These are phyloP conservation scores for Tylopilus sp. DNA, from an alignment of 768 basidiomycete genomes.

Conservation along the genomic window DNA sequence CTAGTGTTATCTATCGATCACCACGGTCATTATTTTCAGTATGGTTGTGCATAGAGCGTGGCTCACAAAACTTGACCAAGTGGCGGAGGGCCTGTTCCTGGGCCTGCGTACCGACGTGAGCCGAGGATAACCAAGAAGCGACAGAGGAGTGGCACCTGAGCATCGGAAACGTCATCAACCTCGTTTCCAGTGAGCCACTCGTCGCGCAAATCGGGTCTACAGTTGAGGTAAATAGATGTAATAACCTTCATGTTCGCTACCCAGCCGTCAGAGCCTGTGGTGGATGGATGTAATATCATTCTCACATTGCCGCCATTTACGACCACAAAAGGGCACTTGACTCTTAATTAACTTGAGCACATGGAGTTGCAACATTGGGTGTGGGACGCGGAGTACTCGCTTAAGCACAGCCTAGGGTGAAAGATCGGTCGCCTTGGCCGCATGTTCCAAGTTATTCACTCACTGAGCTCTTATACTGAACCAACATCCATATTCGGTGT, in stretches of 20 bases:
- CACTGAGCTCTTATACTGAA: slow-evolving; percentile 97
- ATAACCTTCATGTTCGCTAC: slow-evolving; percentile 99
- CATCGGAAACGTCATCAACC: slow-evolving; percentile 88
- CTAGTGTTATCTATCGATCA: slow-evolving; percentile 74
- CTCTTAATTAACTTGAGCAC: slow-evolving; percentile 97
- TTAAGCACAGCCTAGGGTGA: slow-evolving; percentile 82
- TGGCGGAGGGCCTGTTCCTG: slow-evolving; percentile 94
- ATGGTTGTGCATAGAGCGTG: not conserved
- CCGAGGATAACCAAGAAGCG: not conserved
- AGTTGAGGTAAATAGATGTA: slow-evolving; percentile 96
- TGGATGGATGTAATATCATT: slow-evolving; percentile 6
- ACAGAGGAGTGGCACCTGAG: slow-evolving; percentile 54
- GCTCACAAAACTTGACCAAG: slow-evolving; percentile 90
- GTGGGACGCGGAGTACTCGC: slow-evolving; percentile 88
- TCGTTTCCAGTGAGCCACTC: slow-evolving; percentile 96
- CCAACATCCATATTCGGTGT: slow-evolving; percentile 92
- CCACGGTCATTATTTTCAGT: slow-evolving; percentile 6
- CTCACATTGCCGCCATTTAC: slow-evolving; percentile 97
- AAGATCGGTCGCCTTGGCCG: slow-evolving; percentile 16
- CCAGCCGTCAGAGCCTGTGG: slow-evolving; percentile 13
- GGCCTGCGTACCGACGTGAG: slow-evolving; percentile 47
- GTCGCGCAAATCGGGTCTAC: slow-evolving; percentile 92
- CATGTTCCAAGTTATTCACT: slow-evolving; percentile 23
- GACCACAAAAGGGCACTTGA: slow-evolving; percentile 96
- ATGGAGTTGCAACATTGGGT: slow-evolving; percentile 91